Conservation (phyloP, 2,329 filamentous ascomycete species). For the Phaeosphaeria sp. region DNA sequence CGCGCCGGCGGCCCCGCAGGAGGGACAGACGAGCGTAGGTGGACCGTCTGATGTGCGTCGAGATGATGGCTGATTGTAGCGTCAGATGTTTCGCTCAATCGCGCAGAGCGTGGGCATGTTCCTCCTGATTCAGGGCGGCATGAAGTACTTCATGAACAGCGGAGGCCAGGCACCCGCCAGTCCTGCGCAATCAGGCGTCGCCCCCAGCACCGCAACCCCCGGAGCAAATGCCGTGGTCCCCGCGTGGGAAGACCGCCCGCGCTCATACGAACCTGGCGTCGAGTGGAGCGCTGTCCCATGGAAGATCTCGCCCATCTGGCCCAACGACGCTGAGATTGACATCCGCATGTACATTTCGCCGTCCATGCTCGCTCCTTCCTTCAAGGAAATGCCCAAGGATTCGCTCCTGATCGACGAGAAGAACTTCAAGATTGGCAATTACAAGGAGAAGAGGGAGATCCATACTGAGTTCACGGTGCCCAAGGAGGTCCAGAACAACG, state of each 20-base stretch:
- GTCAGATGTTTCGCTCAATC: conserved; percentile 49
- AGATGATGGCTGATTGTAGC: too few relatives aligned
- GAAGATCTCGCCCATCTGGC: conserved; percentile 86
- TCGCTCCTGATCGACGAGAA: conserved; percentile 81
- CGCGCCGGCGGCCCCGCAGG: conserved; percentile 23
- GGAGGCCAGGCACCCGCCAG: conserved; percentile 16
- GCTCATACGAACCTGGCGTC: conserved; percentile 58
- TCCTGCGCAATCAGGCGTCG: conserved; percentile 27
- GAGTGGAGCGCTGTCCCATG: conserved; percentile 71
- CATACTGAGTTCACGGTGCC: conserved; percentile 82
- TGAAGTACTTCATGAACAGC: conserved; percentile 60
- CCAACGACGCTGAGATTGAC: conserved; percentile 77
- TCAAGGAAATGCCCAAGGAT: conserved; percentile 70
- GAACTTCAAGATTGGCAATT: conserved; percentile 79
- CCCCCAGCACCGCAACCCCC: conserved; percentile 18
- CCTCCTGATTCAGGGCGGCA: conserved; percentile 63
- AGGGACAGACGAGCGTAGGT: conserved; percentile 35
- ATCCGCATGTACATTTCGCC: conserved; percentile 85
- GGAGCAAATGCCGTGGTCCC: conserved; percentile 44
- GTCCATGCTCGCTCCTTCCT: conserved; percentile 70
- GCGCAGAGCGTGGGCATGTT: conserved; percentile 67
- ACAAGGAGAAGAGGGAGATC: conserved; percentile 76
- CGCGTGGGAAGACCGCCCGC: conserved; percentile 44
- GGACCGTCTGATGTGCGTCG: too few relatives aligned
- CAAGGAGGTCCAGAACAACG: conserved; percentile 82